Base-by-base conservation (phyloP, 2,329 filamentous ascomycete genomes). In the Tolypocladium inflatum region DNA sequence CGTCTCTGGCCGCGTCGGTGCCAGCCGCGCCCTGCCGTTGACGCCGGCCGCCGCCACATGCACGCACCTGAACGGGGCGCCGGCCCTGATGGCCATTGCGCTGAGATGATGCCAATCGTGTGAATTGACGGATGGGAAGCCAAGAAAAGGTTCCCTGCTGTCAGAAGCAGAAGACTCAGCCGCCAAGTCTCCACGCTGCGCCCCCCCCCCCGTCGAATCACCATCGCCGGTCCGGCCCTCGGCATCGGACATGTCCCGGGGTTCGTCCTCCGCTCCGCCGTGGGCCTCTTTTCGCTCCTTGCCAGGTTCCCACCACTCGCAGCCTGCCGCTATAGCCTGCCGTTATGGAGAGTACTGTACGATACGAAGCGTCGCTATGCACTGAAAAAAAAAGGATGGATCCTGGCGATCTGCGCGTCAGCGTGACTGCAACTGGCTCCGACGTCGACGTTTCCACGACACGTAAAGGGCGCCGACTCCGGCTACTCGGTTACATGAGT, bases 1-100 rank as follows among this genome's bases (percentile, higher is more conserved):
- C 63, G 62, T 39, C 9, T 26, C 23, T 26, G 23, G 43, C 43
- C 43, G 23, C 17, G 10, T 50, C 45, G 26, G 45, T 11, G 60
- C 45, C 15, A 45, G 43, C 42, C 37, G 54, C 58, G 56, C 58
- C 57, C 33, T 56, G 23, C 30, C 3, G 23, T 51, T 55, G 58
- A 41, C 52, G 23, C 23, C 42, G 43, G 45, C 26, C 4, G 17
- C 45, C 19, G 17, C 45, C 45, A 33, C 45, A 10, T 15, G 23
- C 43, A 17, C 23, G 23, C 43, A 17, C 23, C 23, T 17, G 2
- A 4, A 23, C 19, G 43, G 26, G 15, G 42, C 19, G 4, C 41
- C 21, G 17, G 38, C 39, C 4, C 3, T 3, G 43, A 48, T 45
- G 42, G 30, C 11, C 15, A 17, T 4, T 2, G 2, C 17, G 11